Percentiles rank a stretch among this genome's conserved stretches.
phyloP scores from a whole-genome alignment of 2,329 filamentous ascomycete genomes.

The Diplocarpon mali region DNA sequence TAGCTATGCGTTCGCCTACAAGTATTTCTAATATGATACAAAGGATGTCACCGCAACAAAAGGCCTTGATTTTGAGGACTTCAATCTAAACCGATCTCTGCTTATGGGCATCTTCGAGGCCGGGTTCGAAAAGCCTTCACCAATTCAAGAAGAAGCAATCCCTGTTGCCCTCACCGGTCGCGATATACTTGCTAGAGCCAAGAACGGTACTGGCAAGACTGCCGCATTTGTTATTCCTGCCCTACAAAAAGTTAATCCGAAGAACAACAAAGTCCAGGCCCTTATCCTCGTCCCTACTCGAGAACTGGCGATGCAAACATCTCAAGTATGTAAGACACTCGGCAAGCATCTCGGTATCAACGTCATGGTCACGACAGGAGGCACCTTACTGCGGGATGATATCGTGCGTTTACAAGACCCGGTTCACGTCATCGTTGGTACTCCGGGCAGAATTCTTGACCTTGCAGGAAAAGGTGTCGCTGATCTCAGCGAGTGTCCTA shows the following conservation, averaged over 20 bases:
- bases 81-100: constrained; percentile 85
- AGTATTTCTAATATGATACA: constrained; percentile 10
- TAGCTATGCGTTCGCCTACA: not conserved
- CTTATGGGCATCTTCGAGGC: constrained; percentile 99
- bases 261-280: constrained; percentile 91
- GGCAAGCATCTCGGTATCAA: constrained; percentile 96
- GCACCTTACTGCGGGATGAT: constrained; percentile 88
- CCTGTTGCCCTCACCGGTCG: constrained; percentile 90
- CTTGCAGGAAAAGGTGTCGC: constrained; percentile 93
- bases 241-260: constrained; percentile 91
- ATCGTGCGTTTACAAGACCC: constrained; percentile 90
- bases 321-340: constrained; percentile 96
- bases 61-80: constrained; percentile 95
- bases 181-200: constrained; percentile 90
- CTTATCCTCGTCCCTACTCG: constrained; percentile 92
- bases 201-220: constrained; percentile 98
- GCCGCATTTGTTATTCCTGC: constrained; percentile 95
- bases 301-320: constrained; percentile 95
- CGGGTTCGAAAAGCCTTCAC: constrained; percentile 95
- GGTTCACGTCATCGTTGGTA: constrained; percentile 96
- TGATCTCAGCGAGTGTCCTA: constrained; percentile 89
- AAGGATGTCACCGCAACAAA: constrained; percentile 98
- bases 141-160: constrained; percentile 98
- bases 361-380: constrained; percentile 98
- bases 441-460: constrained; percentile 91